Base-by-base conservation (phyloP, 345 rosid species). In the Eutrema japonicum region DNA sequence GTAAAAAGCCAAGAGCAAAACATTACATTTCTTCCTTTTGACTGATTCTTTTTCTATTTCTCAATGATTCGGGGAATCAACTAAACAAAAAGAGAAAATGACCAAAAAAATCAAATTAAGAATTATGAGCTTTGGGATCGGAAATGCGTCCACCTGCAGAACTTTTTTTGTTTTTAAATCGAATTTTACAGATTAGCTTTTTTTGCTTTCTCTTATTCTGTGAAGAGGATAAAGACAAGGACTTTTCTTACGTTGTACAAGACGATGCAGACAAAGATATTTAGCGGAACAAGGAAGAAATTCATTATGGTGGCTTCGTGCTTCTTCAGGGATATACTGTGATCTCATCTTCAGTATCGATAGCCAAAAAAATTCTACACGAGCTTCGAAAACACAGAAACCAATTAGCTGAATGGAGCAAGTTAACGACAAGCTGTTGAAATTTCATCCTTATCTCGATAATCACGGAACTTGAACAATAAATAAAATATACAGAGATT, bases 311-410 rank as follows among this genome's bases (percentile, higher is more conserved):
- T 94, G 87, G 64, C 97, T 91, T 71, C 98, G 81, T 77, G 98
- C 95, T 79, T 94, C 98, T 83, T 94, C 98, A 0, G 98, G 97
- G 66, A 94, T 89, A 83, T 91, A 94, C 60, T 94, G 98, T 61
- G 97, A 94, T 77, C 98, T 85, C 98, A 94, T 94, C 83, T 94
- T 94, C 98, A 94, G 89, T 55, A 94, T 94, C 42, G 97, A 94
- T 48, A 97, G 97, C 97, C 97, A 94, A 83, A 91, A 94, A 77
- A 91, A 78, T 37, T 97, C 97, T 0, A 88, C 97, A 82, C 98
- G 89, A 30, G 91, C 85, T 84, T 94, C 98, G 67, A 94, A 94
- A 22, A 85, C 80, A 59, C 98, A 94, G 82, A 94, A 94, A 62
- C 97, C 97, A 59, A 91, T 83, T 32, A 94, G 87, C 86, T 89